Evolutionary conservation across 2,329 filamentous ascomycete species (phyloP).

Genomic region (Coniosporium tulheliwenetii): DNA sequence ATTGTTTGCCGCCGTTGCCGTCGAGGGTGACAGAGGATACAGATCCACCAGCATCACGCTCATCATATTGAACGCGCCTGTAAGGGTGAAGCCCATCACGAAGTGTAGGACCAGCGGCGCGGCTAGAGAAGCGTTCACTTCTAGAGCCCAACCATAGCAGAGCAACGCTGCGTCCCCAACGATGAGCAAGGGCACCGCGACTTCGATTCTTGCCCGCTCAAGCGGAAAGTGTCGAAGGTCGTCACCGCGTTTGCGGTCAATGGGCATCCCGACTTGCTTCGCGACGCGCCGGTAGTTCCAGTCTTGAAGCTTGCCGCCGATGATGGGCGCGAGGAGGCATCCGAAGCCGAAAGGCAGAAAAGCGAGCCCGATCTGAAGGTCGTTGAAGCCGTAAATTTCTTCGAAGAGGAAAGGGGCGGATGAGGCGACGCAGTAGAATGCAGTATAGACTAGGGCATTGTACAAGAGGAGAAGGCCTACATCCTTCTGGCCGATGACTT

Average conservation of each 20-base stretch:
- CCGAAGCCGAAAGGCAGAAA: conserved; percentile 25
- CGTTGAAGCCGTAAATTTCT: conserved; percentile 28
- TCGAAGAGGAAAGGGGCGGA: conserved; percentile 30
- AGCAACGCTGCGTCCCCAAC: conserved; percentile 18
- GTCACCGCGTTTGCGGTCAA: conserved; percentile 42
- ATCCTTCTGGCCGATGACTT: conserved; percentile 23
- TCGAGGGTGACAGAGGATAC: conserved; percentile 21
- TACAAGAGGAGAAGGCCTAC: conserved; percentile 20
- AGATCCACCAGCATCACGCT: conserved; percentile 26
- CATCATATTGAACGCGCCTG: conserved; percentile 40
- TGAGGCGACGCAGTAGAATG: conserved; percentile 31
- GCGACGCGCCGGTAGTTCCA: conserved; percentile 61
- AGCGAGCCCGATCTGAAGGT: conserved; percentile 28
- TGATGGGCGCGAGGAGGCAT: conserved; percentile 18
- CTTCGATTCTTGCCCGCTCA: conserved; percentile 26
- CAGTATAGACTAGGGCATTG: conserved; percentile 26
- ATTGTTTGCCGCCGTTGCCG: conserved; percentile 23
- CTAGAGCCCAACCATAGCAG: conserved; percentile 26
- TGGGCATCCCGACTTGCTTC: conserved; percentile 40
- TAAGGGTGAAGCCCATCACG: conserved; percentile 38
- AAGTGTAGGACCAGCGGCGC: conserved; percentile 32
- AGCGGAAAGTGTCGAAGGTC: conserved; percentile 37
- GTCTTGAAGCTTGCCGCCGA: conserved; percentile 44
- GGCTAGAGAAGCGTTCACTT: conserved; percentile 19
- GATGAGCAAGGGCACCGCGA: conserved; percentile 20